phyloP scores from a whole-genome alignment of 73 alveolate genomes.

The Paramecium octaurelia region DNA sequence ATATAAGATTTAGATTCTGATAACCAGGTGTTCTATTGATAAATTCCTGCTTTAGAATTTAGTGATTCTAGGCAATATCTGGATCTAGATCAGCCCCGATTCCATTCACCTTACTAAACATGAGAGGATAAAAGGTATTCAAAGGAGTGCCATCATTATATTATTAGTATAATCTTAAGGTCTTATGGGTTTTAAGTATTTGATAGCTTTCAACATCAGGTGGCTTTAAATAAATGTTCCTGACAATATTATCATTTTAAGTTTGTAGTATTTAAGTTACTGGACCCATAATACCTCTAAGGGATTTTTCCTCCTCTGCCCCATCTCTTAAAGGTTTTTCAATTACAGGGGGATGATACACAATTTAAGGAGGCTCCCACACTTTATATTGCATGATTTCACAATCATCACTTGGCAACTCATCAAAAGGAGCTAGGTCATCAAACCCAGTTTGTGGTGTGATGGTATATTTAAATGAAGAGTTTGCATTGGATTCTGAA shows the following conservation, averaged over 20 bases:
- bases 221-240: background rate
- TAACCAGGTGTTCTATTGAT: slow-evolving; percentile 33
- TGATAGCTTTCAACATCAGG: slow-evolving; percentile 31
- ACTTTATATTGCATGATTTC: slow-evolving; percentile 55
- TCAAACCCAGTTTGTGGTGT: slow-evolving; percentile 56
- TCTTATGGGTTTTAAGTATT: slow-evolving; percentile 40
- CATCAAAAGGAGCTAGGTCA: slow-evolving; percentile 56
- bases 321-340: slow-evolving; percentile 42
- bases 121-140: slow-evolving; percentile 4
- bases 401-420: slow-evolving; percentile 41
- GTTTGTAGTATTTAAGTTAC: background rate
- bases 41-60: background rate
- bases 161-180: slow-evolving; percentile 32
- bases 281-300: slow-evolving; percentile 56
- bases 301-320: slow-evolving; percentile 59
- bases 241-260: slow-evolving; percentile 19
- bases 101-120: background rate
- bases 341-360: slow-evolving; percentile 51
- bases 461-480: slow-evolving; percentile 42
- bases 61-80: slow-evolving; percentile 13
- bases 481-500: slow-evolving; percentile 44
- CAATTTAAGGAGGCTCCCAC: slow-evolving; percentile 58
- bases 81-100: slow-evolving; percentile 57
- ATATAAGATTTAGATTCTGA: slow-evolving; percentile 10
- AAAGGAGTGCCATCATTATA: slow-evolving; percentile 2